phyloP scores from a whole-genome alignment of 345 rosid species.

The Lepidium didymum region DNA sequence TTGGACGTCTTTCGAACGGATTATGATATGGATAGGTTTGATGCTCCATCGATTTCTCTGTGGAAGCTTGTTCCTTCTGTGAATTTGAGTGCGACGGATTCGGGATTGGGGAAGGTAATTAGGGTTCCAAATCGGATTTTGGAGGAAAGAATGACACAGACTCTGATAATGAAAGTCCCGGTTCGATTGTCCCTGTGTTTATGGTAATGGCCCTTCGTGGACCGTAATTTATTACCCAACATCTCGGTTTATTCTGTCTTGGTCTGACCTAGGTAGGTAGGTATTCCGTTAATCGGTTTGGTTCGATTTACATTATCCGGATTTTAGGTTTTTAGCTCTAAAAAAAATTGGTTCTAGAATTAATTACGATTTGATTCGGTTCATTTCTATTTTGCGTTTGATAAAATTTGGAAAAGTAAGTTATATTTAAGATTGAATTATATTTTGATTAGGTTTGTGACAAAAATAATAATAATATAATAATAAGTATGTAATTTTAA shows the following conservation, averaged over 20 bases:
- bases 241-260: neutral
- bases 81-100: neutral
- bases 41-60: conserved; percentile 15
- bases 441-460: too few species aligned
- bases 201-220: neutral
- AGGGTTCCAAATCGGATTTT: conserved; percentile 2
- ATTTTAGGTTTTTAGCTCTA: too few species aligned
- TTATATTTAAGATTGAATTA: too few species aligned
- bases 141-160: neutral
- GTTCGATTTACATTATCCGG: too few species aligned
- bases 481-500: too few species aligned
- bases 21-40: conserved; percentile 41
- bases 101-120: neutral
- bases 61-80: neutral
- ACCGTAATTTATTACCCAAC: neutral
- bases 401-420: too few species aligned
- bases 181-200: neutral
- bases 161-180: neutral
- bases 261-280: too few species aligned
- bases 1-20: conserved; percentile 70
- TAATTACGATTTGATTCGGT: too few species aligned
- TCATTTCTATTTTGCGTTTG: too few species aligned
- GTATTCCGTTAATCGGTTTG: too few species aligned
- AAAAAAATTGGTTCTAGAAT: too few species aligned
- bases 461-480: too few species aligned